Percentiles rank a stretch among this genome's conserved stretches.
Evolutionary conservation across 108 stramenopile species (phyloP).

Genomic region (Nitzschia palea): DNA sequence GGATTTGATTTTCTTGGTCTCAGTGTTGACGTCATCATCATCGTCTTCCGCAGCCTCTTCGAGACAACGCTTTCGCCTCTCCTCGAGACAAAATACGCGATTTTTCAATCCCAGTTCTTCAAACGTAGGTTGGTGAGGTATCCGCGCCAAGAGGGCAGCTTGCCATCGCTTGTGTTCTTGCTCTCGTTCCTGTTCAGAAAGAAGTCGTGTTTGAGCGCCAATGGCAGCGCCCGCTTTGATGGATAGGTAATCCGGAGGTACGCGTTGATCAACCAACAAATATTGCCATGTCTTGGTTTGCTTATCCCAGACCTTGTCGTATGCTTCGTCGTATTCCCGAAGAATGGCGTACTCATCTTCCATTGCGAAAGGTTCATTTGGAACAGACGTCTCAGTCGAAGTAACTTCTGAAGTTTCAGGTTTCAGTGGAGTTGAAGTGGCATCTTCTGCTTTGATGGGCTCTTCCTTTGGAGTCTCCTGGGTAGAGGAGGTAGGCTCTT

Average conservation of each 20-base stretch:
- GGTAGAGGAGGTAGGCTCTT: background rate
- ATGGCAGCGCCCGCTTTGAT: conserved; percentile 36
- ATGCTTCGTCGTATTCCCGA: conserved; percentile 34
- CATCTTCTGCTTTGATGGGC: background rate
- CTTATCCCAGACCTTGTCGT: conserved; percentile 33
- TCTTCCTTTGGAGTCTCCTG: background rate
- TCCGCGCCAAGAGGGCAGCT: conserved; percentile 46
- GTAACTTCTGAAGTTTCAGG: too few species aligned
- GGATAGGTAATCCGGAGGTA: conserved; percentile 21
- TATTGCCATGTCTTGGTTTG: conserved; percentile 22
- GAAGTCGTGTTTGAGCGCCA: conserved; percentile 29
- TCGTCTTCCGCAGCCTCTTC: conserved; percentile 25
- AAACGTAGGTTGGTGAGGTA: conserved; percentile 74
- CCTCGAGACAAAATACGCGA: conserved; percentile 60
- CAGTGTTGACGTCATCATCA: conserved; percentile 13
- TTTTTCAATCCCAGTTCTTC: conserved; percentile 64
- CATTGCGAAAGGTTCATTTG: background rate
- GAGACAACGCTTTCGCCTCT: conserved; percentile 41
- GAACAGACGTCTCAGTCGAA: background rate
- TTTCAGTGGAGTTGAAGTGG: background rate
- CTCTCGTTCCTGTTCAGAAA: conserved; percentile 44
- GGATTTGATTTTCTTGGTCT: background rate
- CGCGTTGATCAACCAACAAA: conserved; percentile 4
- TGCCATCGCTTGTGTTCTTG: conserved; percentile 68
- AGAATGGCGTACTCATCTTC: conserved; percentile 17